phyloP scores from a whole-genome alignment of 2,329 filamentous ascomycete genomes.

The Magnaporthiopsis rhizophila region DNA sequence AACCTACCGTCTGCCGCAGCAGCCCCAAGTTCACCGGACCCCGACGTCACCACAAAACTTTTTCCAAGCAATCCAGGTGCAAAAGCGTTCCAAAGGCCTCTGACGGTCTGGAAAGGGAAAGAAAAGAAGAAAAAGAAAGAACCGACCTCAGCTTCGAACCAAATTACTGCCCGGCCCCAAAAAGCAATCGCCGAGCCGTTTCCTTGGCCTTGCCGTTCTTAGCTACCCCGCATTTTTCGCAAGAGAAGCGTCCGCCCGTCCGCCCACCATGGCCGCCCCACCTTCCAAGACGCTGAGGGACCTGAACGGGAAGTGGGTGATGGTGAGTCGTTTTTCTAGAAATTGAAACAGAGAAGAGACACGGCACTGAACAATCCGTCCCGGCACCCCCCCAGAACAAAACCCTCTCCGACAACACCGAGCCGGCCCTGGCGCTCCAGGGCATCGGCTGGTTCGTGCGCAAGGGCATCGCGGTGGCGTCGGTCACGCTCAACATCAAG shows the following conservation, averaged over 20 bases:
- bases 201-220: background rate
- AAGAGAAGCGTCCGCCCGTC: background rate
- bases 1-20: too few species aligned
- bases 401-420: constrained; percentile 58
- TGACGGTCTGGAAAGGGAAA: too few species aligned
- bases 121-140: too few species aligned
- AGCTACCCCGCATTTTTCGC: constrained; percentile 1
- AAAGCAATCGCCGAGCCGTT: background rate
- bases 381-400: constrained; percentile 61
- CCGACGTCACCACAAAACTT: too few species aligned
- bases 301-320: constrained; percentile 60
- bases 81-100: too few species aligned
- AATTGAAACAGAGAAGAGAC: background rate
- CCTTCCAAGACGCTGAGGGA: constrained; percentile 56
- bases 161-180: too few species aligned
- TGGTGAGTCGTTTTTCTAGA: constrained; percentile 42
- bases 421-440: constrained; percentile 64
- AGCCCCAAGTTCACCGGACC: too few species aligned
- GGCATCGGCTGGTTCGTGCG: constrained; percentile 64
- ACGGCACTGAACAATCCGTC: too few species aligned
- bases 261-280: constrained; percentile 61
- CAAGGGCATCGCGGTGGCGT: constrained; percentile 62
- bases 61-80: too few species aligned
- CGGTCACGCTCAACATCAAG: constrained; percentile 57
- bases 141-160: too few species aligned